Base-by-base conservation (phyloP, 192 early-diverging fungal genomes). In the Lunasporangiospora selenospora region DNA sequence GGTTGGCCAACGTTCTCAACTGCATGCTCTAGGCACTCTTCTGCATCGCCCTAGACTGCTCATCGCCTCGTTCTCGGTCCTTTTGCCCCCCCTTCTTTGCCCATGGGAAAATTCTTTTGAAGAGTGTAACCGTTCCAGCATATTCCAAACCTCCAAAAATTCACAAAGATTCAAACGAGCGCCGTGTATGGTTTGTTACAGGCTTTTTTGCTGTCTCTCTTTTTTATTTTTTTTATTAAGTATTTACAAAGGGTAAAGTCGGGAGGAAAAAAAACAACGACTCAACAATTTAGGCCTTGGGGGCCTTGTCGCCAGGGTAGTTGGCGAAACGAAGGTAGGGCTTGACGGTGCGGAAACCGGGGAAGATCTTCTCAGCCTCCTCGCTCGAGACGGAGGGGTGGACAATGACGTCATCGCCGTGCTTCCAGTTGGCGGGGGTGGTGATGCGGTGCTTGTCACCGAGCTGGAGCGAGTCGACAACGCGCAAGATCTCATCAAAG, bases 401-500 rank as follows among this genome's bases (percentile, higher is more conserved):
- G 39, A 99, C 87, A 69, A 99, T 97, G 33, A 98, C 95, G 44
- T 95, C 89, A 40, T 90, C 86, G 18, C 89, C 91, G 26, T 85
- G 81, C 71, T 82, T 87, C 97, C 97, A 99, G 80, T 95, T 90
- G 62, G 88, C 95, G 13, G 97, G 97, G 24, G 97, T 99, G 33
- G 94, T 92, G 65, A 99, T 90, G 26, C 89, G 87, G 76, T 92
- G 85, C 58, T 81, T 85, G 77, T 99, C 95, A 45, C 88, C 88
- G 29, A 98, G 77, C 83, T 97, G 94, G 48, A 99, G 82, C 26
- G 94, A 94, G 82, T 99, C 97, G 37, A 97, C 85, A 6, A 89
- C 87, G 29, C 97, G 90, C 67, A 99, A 75, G 75, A 99, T 89
- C 84, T 99, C 97, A 70, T 94, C 88, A 89, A 98, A 97, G 89